Conservation (phyloP, 2,329 filamentous ascomycete genomes). For the Phoma sp. region DNA sequence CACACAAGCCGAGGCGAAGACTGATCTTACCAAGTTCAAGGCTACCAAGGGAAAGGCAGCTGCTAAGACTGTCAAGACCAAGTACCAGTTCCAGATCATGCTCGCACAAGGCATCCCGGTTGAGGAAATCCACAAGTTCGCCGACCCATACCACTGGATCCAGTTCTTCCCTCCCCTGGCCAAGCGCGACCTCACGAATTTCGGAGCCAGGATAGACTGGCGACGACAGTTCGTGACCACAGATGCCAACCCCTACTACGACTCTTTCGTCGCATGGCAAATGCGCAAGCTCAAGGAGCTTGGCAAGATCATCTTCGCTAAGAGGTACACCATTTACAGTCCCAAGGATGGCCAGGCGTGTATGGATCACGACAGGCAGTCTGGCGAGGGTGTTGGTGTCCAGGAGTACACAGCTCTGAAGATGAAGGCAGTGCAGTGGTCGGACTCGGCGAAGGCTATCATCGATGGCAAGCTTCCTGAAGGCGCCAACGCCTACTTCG, state of each 20-base stretch:
- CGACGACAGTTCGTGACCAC: constrained; percentile 91
- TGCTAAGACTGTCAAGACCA: constrained; percentile 88
- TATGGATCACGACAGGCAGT: constrained; percentile 83
- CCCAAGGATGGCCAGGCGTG: constrained; percentile 88
- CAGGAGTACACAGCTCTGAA: constrained; percentile 95
- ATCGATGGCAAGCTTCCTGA: constrained; percentile 80
- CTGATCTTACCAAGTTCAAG: constrained; percentile 88
- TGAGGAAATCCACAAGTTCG: constrained; percentile 90
- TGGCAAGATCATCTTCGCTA: constrained; percentile 91
- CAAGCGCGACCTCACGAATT: constrained; percentile 77
- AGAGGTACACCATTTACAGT: constrained; percentile 87
- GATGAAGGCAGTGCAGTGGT: constrained; percentile 89
- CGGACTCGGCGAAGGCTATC: constrained; percentile 72
- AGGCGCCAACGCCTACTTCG: constrained; percentile 81
- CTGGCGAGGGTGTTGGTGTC: constrained; percentile 80
- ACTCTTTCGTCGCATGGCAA: constrained; percentile 95
- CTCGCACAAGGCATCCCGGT: constrained; percentile 83
- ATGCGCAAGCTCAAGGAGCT: constrained; percentile 91
- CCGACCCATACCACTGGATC: constrained; percentile 91
- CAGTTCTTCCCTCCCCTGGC: constrained; percentile 87
- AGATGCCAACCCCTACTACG: constrained; percentile 95
- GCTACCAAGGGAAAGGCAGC: constrained; percentile 79
- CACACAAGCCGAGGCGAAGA: constrained; percentile 68
- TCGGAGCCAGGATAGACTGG: constrained; percentile 92
- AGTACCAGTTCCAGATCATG: constrained; percentile 98